Percentiles rank a stretch among this genome's conserved stretches.
Evolutionary conservation across 2,329 filamentous ascomycete genomes (phyloP).

Genomic region (Albifimbria verrucaria): DNA sequence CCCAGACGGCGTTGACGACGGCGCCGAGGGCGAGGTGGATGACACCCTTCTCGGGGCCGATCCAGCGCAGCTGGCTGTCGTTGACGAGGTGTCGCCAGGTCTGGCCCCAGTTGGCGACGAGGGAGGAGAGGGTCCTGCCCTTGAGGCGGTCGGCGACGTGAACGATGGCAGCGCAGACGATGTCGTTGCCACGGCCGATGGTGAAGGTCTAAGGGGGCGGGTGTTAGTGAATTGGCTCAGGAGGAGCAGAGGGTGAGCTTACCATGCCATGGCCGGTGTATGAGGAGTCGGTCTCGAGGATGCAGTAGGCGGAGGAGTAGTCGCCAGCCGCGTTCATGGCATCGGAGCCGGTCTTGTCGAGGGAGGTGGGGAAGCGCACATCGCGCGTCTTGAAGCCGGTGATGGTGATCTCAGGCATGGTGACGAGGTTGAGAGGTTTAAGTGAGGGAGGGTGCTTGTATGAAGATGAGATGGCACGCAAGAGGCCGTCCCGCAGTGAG

Average conservation of each 20-base stretch:
- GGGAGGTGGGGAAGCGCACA: slow-evolving; percentile 82
- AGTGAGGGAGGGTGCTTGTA: background rate
- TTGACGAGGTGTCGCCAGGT: slow-evolving; percentile 92
- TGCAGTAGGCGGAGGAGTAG: slow-evolving; percentile 93
- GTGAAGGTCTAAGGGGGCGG: slow-evolving; percentile 60
- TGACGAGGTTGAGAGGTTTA: slow-evolving; percentile 12
- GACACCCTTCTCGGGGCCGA: slow-evolving; percentile 90
- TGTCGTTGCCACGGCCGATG: slow-evolving; percentile 86
- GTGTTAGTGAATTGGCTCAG: slow-evolving; percentile 5
- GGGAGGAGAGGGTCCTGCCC: slow-evolving; percentile 70
- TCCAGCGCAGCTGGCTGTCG: slow-evolving; percentile 89
- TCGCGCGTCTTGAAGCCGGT: slow-evolving; percentile 70
- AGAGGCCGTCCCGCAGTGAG: too few species aligned
- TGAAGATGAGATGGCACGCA: background rate
- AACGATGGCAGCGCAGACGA: slow-evolving; percentile 81
- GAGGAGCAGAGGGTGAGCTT: slow-evolving; percentile 8
- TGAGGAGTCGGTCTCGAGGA: slow-evolving; percentile 74
- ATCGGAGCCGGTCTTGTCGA: slow-evolving; percentile 95
- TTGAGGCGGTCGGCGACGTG: slow-evolving; percentile 74
- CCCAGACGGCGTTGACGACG: slow-evolving; percentile 89
- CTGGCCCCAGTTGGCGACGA: slow-evolving; percentile 78
- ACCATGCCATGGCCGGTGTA: slow-evolving; percentile 78
- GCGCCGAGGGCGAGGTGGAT: slow-evolving; percentile 88
- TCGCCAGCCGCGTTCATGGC: slow-evolving; percentile 94
- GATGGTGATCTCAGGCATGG: slow-evolving; percentile 59